Base-by-base conservation (phyloP, 495 filamentous ascomycete genomes). In the Poronia punctata region DNA sequence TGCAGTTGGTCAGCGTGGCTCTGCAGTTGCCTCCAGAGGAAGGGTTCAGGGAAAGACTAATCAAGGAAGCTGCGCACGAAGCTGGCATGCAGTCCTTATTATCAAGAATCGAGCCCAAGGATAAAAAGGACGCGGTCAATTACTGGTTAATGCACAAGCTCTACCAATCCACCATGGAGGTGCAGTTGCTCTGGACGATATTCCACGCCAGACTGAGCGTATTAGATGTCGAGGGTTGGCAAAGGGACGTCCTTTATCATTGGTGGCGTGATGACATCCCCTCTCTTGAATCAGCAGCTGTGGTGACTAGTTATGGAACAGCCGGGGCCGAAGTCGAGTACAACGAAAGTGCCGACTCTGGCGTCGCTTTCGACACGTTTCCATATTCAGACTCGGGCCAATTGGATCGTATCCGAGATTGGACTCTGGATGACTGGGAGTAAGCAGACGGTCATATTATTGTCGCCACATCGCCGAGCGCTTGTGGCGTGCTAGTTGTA, bases 81-180 rank as follows among this genome's bases (percentile, higher is more conserved):
- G 53, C 49, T 10, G 49, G 49, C 30, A 59, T 59, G 29, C 27
- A 54, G 18, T 48, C 50, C 11, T 32, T 57, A 16, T 41, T 53
- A 12, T 33, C 28, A 12, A 47, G 31, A 11, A 16, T 19, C 9
- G 47, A 43, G 16, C 56, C 51, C 3, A 53, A 53, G 6, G 55
- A 56, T 41, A 69, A 59, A 42, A 54, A 36, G 12, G 62, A 67
- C 36, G 68, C 53, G 39, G 63, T 72, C 48, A 70, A 70, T 43
- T 57, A 61, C 33, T 72, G 68, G 68, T 49, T 72, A 4, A 59
- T 70, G 20, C 66, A 70, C 47, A 56, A 62, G 10, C 57, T 72
- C 35, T 62, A 67, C 15, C 48, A 59, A n/a, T 63, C 56, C 6
- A 61, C 64, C 1, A 45, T 70, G 50, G 65, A 70, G 49, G 63